These are phyloP conservation scores for Aspergillus quadrilineatus DNA, from an alignment of 2,329 filamentous ascomycete species.

Conservation along the genomic window DNA sequence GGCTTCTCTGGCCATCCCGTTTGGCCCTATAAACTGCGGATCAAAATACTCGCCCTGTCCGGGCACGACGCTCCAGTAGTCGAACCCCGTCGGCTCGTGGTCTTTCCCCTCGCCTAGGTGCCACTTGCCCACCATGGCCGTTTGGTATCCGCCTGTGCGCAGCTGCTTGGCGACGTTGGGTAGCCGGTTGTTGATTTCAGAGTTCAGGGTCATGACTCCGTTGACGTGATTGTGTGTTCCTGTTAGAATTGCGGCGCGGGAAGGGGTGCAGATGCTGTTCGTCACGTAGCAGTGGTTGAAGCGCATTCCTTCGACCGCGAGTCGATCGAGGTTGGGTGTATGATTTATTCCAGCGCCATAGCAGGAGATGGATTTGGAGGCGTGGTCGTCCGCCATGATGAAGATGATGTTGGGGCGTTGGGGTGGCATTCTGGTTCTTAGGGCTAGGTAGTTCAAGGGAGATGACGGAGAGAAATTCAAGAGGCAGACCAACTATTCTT, in stretches of 20 bases:
- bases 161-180: background rate
- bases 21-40: background rate
- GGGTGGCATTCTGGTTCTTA: background rate
- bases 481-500: too few species aligned
- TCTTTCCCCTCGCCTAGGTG: background rate
- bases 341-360: background rate
- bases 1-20: background rate
- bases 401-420: background rate
- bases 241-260: background rate
- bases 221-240: background rate
- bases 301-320: background rate
- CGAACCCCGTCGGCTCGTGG: background rate
- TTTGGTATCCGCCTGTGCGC: background rate
- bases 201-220: background rate
- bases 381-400: background rate
- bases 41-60: background rate
- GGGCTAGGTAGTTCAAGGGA: background rate
- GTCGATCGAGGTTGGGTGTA: background rate
- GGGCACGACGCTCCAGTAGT: background rate
- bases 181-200: background rate
- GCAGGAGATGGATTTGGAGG: background rate
- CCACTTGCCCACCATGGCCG: background rate
- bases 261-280: background rate
- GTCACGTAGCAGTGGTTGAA: slow-evolving; percentile 2
- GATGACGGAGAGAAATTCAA: too few species aligned